A percentile compares a stretch with the other conserved stretches of the same genome.
Evolutionary conservation across 768 basidiomycete genomes (phyloP).

Genomic region (Mycena leptocephala): DNA sequence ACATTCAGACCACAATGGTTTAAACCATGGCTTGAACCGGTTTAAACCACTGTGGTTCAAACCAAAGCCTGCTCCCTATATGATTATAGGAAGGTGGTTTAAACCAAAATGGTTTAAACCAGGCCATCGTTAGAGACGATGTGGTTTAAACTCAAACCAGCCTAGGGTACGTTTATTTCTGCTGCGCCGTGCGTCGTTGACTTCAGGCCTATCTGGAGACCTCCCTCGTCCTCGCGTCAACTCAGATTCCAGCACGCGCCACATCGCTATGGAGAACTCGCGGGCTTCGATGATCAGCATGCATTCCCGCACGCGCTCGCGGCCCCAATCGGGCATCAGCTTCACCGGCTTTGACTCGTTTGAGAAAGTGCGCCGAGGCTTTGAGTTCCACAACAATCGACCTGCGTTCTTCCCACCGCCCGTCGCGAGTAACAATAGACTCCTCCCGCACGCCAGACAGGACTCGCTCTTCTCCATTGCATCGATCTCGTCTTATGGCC

Average conservation of each 20-base stretch:
- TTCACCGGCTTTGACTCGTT: conserved; percentile 85
- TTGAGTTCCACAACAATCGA: conserved; percentile 78
- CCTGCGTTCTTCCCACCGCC: conserved; percentile 78
- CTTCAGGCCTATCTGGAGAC: too few relatives aligned
- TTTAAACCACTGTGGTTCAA: too few relatives aligned
- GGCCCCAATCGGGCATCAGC: conserved; percentile 73
- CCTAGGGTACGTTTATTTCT: too few relatives aligned
- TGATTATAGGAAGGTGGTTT: too few relatives aligned
- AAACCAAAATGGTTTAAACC: too few relatives aligned
- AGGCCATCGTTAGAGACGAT: too few relatives aligned
- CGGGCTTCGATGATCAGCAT: conserved; percentile 39
- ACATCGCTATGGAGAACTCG: conserved; percentile 43
- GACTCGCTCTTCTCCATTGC: conserved; percentile 83
- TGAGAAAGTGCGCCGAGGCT: conserved; percentile 84
- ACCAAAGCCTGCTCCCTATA: too few relatives aligned
- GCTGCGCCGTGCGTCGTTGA: too few relatives aligned
- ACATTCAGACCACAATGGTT: too few relatives aligned
- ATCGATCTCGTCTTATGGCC: conserved; percentile 86
- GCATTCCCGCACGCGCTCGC: conserved; percentile 44
- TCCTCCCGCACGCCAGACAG: conserved; percentile 60
- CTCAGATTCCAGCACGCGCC: conserved; percentile 62
- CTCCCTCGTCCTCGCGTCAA: conserved; percentile 58
- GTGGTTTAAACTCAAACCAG: too few relatives aligned
- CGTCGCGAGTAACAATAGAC: conserved; percentile 48
- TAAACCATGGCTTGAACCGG: too few relatives aligned